Percentiles rank a stretch among this genome's conserved stretches.
These are phyloP conservation scores for Phyllosticta citribraziliensis DNA, from an alignment of 2,329 filamentous ascomycete genomes.

Conservation along the genomic window DNA sequence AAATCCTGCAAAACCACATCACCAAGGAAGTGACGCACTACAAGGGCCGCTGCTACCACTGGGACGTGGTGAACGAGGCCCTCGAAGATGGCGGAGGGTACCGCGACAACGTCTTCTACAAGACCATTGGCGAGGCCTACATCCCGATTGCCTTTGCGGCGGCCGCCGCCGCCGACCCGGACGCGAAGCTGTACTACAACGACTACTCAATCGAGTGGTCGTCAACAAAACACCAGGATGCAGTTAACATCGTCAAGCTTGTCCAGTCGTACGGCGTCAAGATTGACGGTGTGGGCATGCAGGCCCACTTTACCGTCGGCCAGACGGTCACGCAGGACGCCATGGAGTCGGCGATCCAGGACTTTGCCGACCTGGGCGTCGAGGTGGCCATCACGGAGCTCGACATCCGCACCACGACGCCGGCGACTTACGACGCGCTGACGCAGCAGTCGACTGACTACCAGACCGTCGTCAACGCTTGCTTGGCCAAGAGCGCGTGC, in stretches of 20 bases:
- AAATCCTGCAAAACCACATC: constrained; percentile 34
- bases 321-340: constrained; percentile 22
- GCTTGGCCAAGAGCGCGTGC: constrained; percentile 42
- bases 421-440: constrained; percentile 17
- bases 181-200: constrained; percentile 53
- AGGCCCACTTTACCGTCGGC: constrained; percentile 43
- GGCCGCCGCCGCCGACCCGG: constrained; percentile 44
- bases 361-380: constrained; percentile 41
- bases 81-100: constrained; percentile 46
- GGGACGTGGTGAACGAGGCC: constrained; percentile 59
- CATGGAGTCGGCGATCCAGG: constrained; percentile 38
- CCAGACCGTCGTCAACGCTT: constrained; percentile 40
- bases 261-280: constrained; percentile 23
- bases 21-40: constrained; percentile 29
- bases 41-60: constrained; percentile 41
- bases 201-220: constrained; percentile 37
- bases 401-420: constrained; percentile 41
- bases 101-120: constrained; percentile 43
- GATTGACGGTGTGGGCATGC: constrained; percentile 37
- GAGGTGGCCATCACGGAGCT: constrained; percentile 56
- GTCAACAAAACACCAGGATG: constrained; percentile 26
- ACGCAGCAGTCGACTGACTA: constrained; percentile 17
- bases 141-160: constrained; percentile 47
- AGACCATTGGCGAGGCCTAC: constrained; percentile 27
- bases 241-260: constrained; percentile 28